Conservation (phyloP, 1,284 basidiomycete genomes). For the Rhodotorula sp. region DNA sequence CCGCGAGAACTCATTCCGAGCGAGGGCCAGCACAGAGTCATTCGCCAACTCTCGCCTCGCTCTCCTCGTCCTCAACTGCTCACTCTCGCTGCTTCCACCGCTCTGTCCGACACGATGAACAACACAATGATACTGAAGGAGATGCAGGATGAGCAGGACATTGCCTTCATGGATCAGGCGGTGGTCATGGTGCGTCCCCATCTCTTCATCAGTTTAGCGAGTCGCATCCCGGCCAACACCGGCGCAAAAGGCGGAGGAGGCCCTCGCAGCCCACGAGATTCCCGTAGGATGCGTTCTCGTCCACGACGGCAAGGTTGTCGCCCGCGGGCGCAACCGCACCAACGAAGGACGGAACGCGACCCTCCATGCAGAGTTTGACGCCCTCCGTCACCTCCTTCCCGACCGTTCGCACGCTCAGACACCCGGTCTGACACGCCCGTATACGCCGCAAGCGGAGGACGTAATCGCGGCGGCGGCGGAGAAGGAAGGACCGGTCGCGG, state of each 20-base stretch:
- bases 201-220: background rate
- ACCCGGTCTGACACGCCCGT: constrained; percentile 18
- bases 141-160: constrained; percentile 40
- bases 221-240: background rate
- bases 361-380: constrained; percentile 95
- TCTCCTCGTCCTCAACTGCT: background rate
- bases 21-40: no score
- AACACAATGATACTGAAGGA: constrained; percentile 41
- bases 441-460: constrained; percentile 25
- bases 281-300: constrained; percentile 98
- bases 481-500: background rate
- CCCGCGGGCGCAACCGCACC: constrained; percentile 84
- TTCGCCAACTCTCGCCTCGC: background rate
- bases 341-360: constrained; percentile 94
- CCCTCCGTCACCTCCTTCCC: constrained; percentile 83
- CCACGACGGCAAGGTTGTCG: constrained; percentile 70
- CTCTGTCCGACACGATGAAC: constrained; percentile 20
- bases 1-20: no score
- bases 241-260: constrained; percentile 61
- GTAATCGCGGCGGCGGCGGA: background rate
- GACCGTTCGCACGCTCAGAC: constrained; percentile 39
- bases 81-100: background rate
- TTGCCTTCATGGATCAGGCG: constrained; percentile 46
- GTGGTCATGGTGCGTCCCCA: constrained; percentile 42
- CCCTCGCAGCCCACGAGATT: constrained; percentile 79